Evolutionary conservation across 2,329 filamentous ascomycete species (phyloP).

Genomic region (Fusarium neocosmosporiellum): DNA sequence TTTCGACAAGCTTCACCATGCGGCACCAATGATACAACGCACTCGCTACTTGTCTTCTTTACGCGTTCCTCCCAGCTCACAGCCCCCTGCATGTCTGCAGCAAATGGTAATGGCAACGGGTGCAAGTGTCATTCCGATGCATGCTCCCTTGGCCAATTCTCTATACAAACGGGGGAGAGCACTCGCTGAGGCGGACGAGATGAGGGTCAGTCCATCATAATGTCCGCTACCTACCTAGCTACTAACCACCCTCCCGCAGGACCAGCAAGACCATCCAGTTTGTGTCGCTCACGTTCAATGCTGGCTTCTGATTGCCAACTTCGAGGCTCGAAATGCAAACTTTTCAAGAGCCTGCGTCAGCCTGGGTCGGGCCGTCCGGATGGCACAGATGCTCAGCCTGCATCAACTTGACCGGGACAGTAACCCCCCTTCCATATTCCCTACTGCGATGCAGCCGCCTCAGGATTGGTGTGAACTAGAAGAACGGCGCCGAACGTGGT

Average conservation of each 20-base stretch:
- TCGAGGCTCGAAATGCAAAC: background rate
- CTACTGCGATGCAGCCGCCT: background rate
- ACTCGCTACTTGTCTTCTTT: background rate
- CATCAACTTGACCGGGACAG: background rate
- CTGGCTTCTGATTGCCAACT: background rate
- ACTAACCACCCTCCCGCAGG: background rate
- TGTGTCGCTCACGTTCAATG: background rate
- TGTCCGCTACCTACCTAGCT: background rate
- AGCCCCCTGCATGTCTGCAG: background rate
- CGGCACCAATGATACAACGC: background rate
- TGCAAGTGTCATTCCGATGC: background rate
- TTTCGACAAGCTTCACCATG: background rate
- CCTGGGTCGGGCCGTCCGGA: background rate
- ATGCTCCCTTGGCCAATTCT: background rate
- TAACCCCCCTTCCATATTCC: background rate
- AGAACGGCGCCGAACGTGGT: background rate
- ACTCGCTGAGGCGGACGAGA: background rate
- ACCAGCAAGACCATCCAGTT: background rate
- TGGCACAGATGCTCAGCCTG: background rate
- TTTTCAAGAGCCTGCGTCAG: background rate
- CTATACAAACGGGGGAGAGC: background rate
- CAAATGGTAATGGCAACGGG: background rate
- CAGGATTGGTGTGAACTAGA: background rate
- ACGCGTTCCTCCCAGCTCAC: background rate
- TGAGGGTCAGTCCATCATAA: background rate